These are phyloP conservation scores for Fusarium goolgardi DNA, from an alignment of 2,329 filamentous ascomycete genomes.

Conservation along the genomic window DNA sequence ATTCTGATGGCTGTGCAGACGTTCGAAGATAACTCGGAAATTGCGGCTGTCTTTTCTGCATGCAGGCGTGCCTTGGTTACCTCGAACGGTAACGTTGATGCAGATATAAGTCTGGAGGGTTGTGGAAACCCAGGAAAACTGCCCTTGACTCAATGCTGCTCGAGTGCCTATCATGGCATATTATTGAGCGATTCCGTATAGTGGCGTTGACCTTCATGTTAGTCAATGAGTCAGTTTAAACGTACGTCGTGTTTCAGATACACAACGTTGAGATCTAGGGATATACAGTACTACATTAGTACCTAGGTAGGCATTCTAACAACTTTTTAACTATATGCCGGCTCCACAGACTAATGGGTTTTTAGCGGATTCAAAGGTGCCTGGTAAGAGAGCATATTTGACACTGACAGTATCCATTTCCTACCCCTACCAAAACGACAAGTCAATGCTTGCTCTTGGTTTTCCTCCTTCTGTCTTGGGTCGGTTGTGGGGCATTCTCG, in stretches of 20 bases:
- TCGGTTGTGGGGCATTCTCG: constrained; percentile 21
- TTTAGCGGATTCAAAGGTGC: constrained; percentile 14
- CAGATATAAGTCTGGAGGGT: background rate
- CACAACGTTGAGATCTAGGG: background rate
- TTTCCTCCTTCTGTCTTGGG: constrained; percentile 18
- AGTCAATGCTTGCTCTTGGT: background rate
- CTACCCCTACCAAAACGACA: background rate
- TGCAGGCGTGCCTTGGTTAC: constrained; percentile 14
- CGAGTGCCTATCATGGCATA: background rate
- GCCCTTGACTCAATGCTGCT: background rate
- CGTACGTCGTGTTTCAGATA: constrained; percentile 8
- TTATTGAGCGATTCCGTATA: background rate
- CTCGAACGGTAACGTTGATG: constrained; percentile 5
- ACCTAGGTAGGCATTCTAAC: background rate
- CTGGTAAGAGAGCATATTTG: constrained; percentile 4
- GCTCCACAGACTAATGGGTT: background rate
- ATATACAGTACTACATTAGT: background rate
- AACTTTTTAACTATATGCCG: background rate
- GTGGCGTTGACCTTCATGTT: background rate
- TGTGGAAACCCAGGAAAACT: background rate
- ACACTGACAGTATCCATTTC: constrained; percentile 6
- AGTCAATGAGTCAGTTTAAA: constrained; percentile 4
- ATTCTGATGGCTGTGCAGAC: constrained; percentile 10
- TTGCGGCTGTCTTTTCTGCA: constrained; percentile 12
- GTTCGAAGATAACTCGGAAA: constrained; percentile 4